Evolutionary conservation across 1,284 basidiomycete species (phyloP), one percentile per base, ranked within the genome.

Genomic region (Trametes versicolor): DNA sequence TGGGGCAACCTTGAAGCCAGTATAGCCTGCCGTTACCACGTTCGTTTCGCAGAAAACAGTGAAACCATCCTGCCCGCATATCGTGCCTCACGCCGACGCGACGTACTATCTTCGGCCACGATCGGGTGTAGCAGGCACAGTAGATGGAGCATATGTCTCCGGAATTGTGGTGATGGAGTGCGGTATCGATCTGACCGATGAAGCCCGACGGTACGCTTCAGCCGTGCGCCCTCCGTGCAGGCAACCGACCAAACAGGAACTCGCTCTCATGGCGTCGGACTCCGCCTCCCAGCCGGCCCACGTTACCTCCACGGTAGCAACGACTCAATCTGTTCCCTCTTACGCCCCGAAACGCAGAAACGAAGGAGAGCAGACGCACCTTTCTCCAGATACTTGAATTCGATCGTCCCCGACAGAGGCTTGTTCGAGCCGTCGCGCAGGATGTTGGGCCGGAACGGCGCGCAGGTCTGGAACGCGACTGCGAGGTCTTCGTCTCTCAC

Each of bases 381-480:
- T 83, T 89, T 92, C 74, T 91, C 90, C 50, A 91, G 80, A 73
- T 84, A 89, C 76, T 86, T 91, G 81, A 94, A 94, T 77, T 93
- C 90, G 75, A 93, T 91, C 63, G 86, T 90, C 45, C 90, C 91
- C 55, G 83, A 82, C 41, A 91, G 76, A 39, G 83, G 78, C 65
- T 78, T 80, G 71, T 79, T 81, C 55, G 80, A 72, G 4, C 79
- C 83, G 77, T 92, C 90, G 72, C 90, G 87, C 55, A 78, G 74
- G 70, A 94, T 89, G 75, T 83, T 89, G 56, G 91, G 92, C 72
- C 92, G 85, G 80, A 93, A 92, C 15, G 92, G 93, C 27, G 89
- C 89, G 74, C 90, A 93, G 65, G 81, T 80, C 68, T 87, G 83
- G 69, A 94, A 89, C 2, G 90, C 86, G 63, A 83, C 72, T 0